These are phyloP conservation scores for Fusarium irregulare DNA, from an alignment of 2,329 filamentous ascomycete species.

Conservation along the genomic window DNA sequence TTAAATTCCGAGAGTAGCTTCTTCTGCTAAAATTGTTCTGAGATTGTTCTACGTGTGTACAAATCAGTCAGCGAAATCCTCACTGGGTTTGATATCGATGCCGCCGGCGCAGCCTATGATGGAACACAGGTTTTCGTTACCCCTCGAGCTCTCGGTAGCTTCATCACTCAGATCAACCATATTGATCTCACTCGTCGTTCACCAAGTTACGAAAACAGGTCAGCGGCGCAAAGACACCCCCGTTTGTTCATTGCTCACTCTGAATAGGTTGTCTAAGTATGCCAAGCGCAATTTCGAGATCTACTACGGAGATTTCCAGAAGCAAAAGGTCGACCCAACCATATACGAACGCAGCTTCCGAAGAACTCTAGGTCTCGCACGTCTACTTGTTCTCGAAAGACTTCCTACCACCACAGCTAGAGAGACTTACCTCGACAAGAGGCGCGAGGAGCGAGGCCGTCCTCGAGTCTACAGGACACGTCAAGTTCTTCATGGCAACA, in stretches of 20 bases:
- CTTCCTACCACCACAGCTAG: slow-evolving; percentile 76
- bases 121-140: slow-evolving; percentile 83
- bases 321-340: slow-evolving; percentile 82
- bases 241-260: not conserved
- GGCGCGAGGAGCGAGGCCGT: slow-evolving; percentile 77
- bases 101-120: slow-evolving; percentile 83
- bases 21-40: slow-evolving; percentile 13
- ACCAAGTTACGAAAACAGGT: slow-evolving; percentile 86
- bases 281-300: slow-evolving; percentile 87
- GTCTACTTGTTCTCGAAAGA: slow-evolving; percentile 82
- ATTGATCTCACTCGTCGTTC: slow-evolving; percentile 83
- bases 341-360: slow-evolving; percentile 86
- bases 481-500: slow-evolving; percentile 67
- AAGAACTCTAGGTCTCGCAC: slow-evolving; percentile 79
- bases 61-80: slow-evolving; percentile 86
- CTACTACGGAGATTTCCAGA: slow-evolving; percentile 80
- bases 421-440: slow-evolving; percentile 76
- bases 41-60: slow-evolving; percentile 88
- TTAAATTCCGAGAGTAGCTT: not conserved
- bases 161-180: slow-evolving; percentile 84
- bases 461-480: slow-evolving; percentile 62
- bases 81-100: slow-evolving; percentile 90
- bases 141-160: slow-evolving; percentile 80
- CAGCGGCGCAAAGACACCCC: not conserved
- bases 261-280: slow-evolving; percentile 76